Base-by-base conservation (phyloP, 2,329 filamentous ascomycete genomes). In the Pyrenochaeta sp. region DNA sequence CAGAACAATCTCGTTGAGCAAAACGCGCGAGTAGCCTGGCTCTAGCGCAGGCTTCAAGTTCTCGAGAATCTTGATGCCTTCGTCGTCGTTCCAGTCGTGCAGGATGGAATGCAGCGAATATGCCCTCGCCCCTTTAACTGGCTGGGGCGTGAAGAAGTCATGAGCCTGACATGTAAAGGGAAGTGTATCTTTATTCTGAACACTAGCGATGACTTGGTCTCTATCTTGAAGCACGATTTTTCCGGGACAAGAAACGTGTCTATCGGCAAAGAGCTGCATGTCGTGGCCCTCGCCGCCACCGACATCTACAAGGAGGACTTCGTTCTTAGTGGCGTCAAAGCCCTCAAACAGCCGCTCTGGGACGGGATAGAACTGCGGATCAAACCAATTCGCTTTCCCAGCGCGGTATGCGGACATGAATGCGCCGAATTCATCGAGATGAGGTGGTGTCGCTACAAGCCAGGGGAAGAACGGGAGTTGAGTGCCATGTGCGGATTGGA, bases 151-250 rank as follows among this genome's bases (percentile, higher is more conserved):
- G 42, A 74, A 72, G 42, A 81, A 80, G 48, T 81, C 73, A 44
- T 81, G 69, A 2, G 56, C 58, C 67, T 48, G 37, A 24, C 42
- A 28, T 17, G 45, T 35, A 29, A 54, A 78, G 72, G 3, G 54
- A 6, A 45, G 66, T 48, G 19, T 71, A 59, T 9, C 50, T 30
- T 18, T 41, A 6, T 35, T 49, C 19, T 3, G 49, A 35, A 27
- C 53, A 48, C 11, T 60, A 56, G 13, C 66, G 45, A 29, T 57
- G 49, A 35, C 68, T 39, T 13, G 80, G 74, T 3, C 66, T 58
- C 0, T 73, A 68, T 82, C 80, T 51, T 83, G 77, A 0, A 82
- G 61, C 1, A 82, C 58, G 2, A 81, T 56, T 3, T 69, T 63
- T 1, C 78, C 78, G 0, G 72, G 69, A 0, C 65, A 56, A 0